Evolutionary conservation across 257 asterid genomes (phyloP).

Genomic region (Cinchona pubescens): DNA sequence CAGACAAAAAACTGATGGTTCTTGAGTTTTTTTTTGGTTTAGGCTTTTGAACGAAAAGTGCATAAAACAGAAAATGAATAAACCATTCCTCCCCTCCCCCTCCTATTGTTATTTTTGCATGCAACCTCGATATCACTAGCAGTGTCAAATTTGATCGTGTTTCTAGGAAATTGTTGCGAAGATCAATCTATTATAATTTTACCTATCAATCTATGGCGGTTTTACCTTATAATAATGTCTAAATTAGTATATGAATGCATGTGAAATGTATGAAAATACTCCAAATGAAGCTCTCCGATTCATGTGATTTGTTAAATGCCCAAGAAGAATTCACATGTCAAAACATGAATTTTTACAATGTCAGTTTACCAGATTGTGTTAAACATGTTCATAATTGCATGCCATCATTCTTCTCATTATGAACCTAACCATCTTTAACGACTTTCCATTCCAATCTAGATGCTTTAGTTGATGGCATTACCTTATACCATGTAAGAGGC

Average conservation of each 20-base stretch:
- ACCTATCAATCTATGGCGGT: too few species aligned
- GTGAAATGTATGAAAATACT: neutral
- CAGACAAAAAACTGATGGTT: neutral
- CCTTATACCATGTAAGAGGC: slow-evolving; percentile 96
- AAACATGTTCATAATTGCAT: neutral
- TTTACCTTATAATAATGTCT: neutral
- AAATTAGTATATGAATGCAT: neutral
- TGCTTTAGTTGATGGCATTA: slow-evolving; percentile 22
- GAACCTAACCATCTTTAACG: neutral
- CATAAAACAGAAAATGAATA: neutral
- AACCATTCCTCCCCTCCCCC: neutral
- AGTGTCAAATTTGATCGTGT: neutral
- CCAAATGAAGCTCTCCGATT: neutral
- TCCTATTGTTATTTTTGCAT: too few species aligned
- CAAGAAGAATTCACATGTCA: neutral
- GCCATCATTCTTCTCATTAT: neutral
- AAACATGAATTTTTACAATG: neutral
- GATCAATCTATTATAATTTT: too few species aligned
- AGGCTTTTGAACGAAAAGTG: neutral
- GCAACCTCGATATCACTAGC: too few species aligned
- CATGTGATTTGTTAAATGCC: too few species aligned
- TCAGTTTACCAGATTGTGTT: neutral
- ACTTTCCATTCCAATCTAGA: neutral
- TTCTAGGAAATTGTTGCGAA: neutral
- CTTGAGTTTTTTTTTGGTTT: neutral